These are phyloP conservation scores for Trichoderma asperelloides DNA, from an alignment of 495 filamentous ascomycete species.

Conservation along the genomic window DNA sequence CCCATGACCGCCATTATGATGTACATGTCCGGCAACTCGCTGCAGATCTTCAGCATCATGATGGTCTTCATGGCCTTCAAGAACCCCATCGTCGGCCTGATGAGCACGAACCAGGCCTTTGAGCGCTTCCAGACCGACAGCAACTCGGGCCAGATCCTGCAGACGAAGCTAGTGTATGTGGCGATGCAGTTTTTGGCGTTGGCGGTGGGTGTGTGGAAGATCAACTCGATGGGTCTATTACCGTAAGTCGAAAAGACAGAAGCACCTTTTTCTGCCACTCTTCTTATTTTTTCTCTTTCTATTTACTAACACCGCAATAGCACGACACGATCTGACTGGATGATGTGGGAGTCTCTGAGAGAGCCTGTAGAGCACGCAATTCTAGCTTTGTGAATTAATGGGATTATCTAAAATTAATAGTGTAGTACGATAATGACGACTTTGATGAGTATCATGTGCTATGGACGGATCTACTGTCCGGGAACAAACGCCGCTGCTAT, in stretches of 20 bases:
- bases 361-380: constrained; percentile 64
- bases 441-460: background rate
- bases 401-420: background rate
- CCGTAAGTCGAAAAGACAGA: constrained; percentile 50
- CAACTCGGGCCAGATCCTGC: constrained; percentile 59
- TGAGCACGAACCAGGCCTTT: constrained; percentile 72
- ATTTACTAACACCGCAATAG: constrained; percentile 32
- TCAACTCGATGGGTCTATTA: constrained; percentile 91
- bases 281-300: background rate
- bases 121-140: constrained; percentile 77
- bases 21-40: constrained; percentile 99
- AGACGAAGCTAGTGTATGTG: constrained; percentile 80
- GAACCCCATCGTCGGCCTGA: constrained; percentile 77
- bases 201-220: constrained; percentile 87
- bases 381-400: constrained; percentile 37
- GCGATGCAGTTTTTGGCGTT: constrained; percentile 76
- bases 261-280: background rate
- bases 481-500: background rate
- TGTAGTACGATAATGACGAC: background rate
- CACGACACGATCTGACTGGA: constrained; percentile 89
- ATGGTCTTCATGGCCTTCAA: constrained; percentile 99
- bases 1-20: constrained; percentile 99
- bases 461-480: background rate
- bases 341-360: constrained; percentile 84
- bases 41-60: constrained; percentile 99